Conservation (phyloP, 2,329 filamentous ascomycete genomes). For the Fusarium vanettenii region DNA sequence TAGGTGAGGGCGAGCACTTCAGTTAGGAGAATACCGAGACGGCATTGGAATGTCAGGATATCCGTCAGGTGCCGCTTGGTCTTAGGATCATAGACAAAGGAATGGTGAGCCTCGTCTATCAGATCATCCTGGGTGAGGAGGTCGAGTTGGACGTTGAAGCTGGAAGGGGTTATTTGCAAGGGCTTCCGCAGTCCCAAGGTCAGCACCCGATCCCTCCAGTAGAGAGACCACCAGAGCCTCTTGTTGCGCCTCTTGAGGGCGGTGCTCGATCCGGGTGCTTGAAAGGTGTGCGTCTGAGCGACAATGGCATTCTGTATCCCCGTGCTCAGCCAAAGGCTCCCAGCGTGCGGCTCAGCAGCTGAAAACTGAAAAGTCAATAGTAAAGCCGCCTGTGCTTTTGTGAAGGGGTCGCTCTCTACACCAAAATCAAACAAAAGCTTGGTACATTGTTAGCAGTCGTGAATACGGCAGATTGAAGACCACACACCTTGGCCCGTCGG, state of each 20-base stretch:
- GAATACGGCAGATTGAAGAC: neutral
- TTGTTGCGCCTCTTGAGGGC: constrained; percentile 8
- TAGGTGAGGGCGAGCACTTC: constrained; percentile 4
- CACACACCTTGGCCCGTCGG: constrained; percentile 19
- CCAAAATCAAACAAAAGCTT: constrained; percentile 30
- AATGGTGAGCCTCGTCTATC: neutral
- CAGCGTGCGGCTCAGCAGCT: constrained; percentile 25
- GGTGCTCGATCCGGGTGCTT: neutral
- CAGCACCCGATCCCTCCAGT: constrained; percentile 9
- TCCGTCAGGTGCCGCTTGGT: neutral
- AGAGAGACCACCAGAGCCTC: constrained; percentile 26
- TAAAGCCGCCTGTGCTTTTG: constrained; percentile 21
- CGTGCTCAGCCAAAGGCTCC: constrained; percentile 30
- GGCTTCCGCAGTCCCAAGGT: constrained; percentile 4
- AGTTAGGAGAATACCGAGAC: neutral
- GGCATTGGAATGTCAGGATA: constrained; percentile 1
- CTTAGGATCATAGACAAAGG: constrained; percentile 1
- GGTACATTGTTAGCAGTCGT: neutral
- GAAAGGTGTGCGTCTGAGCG: constrained; percentile 24
- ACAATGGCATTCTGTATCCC: constrained; percentile 30
- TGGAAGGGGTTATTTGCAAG: constrained; percentile 6
- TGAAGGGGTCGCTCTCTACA: constrained; percentile 20
- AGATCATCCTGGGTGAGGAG: neutral
- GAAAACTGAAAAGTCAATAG: constrained; percentile 34
- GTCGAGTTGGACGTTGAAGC: constrained; percentile 2